Base-by-base conservation (phyloP, 306 rosid species). In the Carpinus viminea region DNA sequence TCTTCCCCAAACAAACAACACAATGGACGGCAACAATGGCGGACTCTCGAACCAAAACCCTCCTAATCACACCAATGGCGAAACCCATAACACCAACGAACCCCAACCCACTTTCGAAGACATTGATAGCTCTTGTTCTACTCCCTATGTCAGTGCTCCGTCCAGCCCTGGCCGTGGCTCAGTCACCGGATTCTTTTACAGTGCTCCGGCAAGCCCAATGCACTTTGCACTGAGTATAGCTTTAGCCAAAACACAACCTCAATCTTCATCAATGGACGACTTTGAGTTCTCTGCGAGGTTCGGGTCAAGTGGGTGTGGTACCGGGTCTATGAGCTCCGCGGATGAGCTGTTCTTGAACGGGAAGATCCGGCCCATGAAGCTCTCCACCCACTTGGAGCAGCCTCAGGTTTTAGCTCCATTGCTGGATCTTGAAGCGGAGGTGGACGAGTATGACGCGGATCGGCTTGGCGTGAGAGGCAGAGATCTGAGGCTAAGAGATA, bases 321-420 rank as follows among this genome's bases (percentile, higher is more conserved):
- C 89, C 61, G 96, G 92, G 54, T 86, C 97, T 0, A 96, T 96
- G 99, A 93, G 88, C 81, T 93, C 97, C 0, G 99, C 98, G 0
- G 98, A 96, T 52, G 98, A 96, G 92, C 75, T 96, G 46, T 96
- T 93, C 86, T 77, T 96, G 20, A 91, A 93, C 70, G 99, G 99
- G 5, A 87, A 93, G 98, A 93, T 96, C 93, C 88, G 97, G 7
- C 98, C 99, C 52, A 93, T 96, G 98, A 96, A 91, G 79, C 93
- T 91, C 0, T 93, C 98, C 0, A 74, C 86, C 36, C 98, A 96
- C 83, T 72, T 96, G 53, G 94, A 96, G 48, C 83, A 83, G 20
- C 98, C 99, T 7, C 99, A 92, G 64, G 84, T 87, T 53, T 78
- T 94, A 0, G 87, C 87, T 43, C 98, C 98, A 8, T 77, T 95